Evolutionary conservation across 768 basidiomycete genomes (phyloP), one percentile per base, ranked within the genome.

Genomic region (Pulveroboletus sp.): DNA sequence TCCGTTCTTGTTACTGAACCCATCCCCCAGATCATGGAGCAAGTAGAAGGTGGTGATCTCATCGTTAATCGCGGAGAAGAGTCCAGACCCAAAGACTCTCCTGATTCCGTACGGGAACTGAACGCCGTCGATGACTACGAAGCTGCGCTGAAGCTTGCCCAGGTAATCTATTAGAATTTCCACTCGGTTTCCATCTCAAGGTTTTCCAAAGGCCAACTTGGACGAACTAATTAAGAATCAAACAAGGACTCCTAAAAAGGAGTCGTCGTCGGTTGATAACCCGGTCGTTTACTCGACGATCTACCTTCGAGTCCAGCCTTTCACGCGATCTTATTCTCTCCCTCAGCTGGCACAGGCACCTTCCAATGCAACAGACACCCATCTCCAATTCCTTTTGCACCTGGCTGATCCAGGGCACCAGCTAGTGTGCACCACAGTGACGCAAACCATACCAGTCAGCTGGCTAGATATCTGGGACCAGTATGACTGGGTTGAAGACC

Each of bases 401-500:
- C 69, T 88, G 9, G 72, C 73, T 31, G 95, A 97, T 68, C 92
- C 93, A 11, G 74, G 72, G 5, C 93, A 98, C 64, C 74, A 83
- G 30, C 73, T 98, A 45, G 73, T 75, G 6, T 85, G 85, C 62
- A 83, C 83, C 6, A 89, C 90, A 0, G 66, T 89, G 42, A 90
- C 91, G 6, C 96, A 98, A 65, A 76, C 82, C 6, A 76, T 94
- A 19, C 93, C 95, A 0, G 75, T 72, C n/a, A 72, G 77, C 43
- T 99, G 96, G 96, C 66, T 98, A 47, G 82, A 83, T 5, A 73
- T 93, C 37, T 95, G 93, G 85, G 94, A 96, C 61, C 77, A 85
- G 55, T 88, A 92, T 64, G 86, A 89, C 37, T 95, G 96, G 96
- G 93, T 98, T 12, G 96, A 99, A 68, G 94, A 99, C 62, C 67